These are phyloP conservation scores for Rhodotorula glutinis DNA, from an alignment of 1,284 basidiomycete genomes.

Conservation along the genomic window DNA sequence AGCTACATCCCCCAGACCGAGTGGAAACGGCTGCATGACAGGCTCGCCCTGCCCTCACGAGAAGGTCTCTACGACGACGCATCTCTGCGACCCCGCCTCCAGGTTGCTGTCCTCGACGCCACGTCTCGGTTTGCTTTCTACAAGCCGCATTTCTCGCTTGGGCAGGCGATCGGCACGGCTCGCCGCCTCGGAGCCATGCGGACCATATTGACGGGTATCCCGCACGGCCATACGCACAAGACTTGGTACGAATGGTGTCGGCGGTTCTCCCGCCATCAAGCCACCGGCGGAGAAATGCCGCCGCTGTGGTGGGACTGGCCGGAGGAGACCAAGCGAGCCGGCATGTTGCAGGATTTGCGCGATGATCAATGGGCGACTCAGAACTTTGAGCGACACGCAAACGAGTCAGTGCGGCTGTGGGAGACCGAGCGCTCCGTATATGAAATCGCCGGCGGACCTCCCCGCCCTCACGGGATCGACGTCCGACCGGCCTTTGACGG, in stretches of 20 bases:
- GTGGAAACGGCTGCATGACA: not conserved
- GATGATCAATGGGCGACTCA: too few species aligned
- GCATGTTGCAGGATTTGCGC: too few species aligned
- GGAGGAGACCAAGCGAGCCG: too few species aligned
- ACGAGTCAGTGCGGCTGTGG: too few species aligned
- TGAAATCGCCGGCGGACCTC: too few species aligned
- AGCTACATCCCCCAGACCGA: not conserved
- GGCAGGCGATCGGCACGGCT: not conserved
- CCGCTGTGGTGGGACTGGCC: too few species aligned
- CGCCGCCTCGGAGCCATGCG: not conserved
- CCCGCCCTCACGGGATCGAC: too few species aligned
- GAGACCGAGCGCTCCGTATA: too few species aligned
- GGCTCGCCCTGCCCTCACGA: not conserved
- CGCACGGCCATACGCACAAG: not conserved
- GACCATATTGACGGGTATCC: not conserved
- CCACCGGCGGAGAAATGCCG: too few species aligned
- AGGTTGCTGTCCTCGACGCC: not conserved
- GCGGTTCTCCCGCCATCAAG: too few species aligned
- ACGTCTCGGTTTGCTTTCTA: not conserved
- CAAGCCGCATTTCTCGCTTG: not conserved
- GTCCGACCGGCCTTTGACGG: too few species aligned
- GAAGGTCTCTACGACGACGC: not conserved
- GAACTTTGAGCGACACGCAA: too few species aligned
- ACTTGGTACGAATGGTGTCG: not conserved
- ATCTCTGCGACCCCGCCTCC: not conserved